These are phyloP conservation scores for Scheffersomyces segobiensis DNA, from an alignment of 1,139 yeast species.

Conservation along the genomic window DNA sequence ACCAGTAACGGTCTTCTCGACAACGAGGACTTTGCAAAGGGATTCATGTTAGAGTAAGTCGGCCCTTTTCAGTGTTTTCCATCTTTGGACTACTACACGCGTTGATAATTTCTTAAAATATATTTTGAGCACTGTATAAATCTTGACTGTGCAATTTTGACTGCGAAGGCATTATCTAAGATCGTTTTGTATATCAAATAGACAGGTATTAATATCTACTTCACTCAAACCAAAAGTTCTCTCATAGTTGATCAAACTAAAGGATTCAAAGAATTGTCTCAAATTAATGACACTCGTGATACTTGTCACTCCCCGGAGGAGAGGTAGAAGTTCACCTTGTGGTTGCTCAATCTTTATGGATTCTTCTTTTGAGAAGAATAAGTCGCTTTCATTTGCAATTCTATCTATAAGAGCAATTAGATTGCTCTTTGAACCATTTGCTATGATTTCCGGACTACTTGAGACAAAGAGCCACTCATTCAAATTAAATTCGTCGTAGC, in stretches of 20 bases:
- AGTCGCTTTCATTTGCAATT: constrained; percentile 44
- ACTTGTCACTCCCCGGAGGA: constrained; percentile 45
- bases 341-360: constrained; percentile 31
- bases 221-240: constrained; percentile 58
- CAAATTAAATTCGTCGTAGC: constrained; percentile 76
- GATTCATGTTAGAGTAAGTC: not conserved
- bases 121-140: not conserved
- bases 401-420: constrained; percentile 49
- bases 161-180: constrained; percentile 3
- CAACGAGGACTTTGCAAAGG: not conserved
- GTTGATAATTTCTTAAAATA: not conserved
- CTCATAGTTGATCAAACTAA: constrained; percentile 75
- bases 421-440: constrained; percentile 33
- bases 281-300: constrained; percentile 52
- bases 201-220: constrained; percentile 51
- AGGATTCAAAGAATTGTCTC: constrained; percentile 66
- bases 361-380: constrained; percentile 32
- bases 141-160: not conserved
- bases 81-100: not conserved
- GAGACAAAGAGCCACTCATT: constrained; percentile 85
- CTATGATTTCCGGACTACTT: constrained; percentile 64
- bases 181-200: constrained; percentile 57
- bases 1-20: not conserved
- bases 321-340: constrained; percentile 36
- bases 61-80: not conserved